These are phyloP conservation scores for Gymnopilus dilepis DNA, from an alignment of 768 basidiomycete species.

Conservation along the genomic window DNA sequence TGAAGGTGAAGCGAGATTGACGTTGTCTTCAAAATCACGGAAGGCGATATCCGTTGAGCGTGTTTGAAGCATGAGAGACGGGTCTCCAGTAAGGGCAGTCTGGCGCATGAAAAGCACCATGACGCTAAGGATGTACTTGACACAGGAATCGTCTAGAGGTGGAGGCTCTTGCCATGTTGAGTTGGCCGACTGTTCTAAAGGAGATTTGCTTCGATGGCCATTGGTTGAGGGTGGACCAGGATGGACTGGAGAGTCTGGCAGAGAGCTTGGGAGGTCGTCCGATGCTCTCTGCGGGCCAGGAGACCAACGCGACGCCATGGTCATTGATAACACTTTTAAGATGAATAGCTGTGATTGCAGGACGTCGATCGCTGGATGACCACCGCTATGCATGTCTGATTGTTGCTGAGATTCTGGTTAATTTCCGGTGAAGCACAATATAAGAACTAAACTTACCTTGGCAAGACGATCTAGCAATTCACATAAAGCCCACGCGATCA, in stretches of 20 bases:
- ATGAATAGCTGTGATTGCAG: slow-evolving; percentile 89
- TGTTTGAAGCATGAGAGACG: slow-evolving; percentile 59
- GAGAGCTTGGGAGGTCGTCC: slow-evolving; percentile 41
- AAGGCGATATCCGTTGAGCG: slow-evolving; percentile 67
- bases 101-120: slow-evolving; percentile 85
- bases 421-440: neutral
- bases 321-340: slow-evolving; percentile 78
- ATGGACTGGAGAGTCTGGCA: slow-evolving; percentile 44
- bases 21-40: slow-evolving; percentile 69
- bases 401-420: slow-evolving; percentile 42
- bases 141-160: slow-evolving; percentile 81
- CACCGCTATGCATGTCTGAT: slow-evolving; percentile 51
- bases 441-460: slow-evolving; percentile 53
- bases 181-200: slow-evolving; percentile 49
- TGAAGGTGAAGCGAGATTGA: slow-evolving; percentile 18
- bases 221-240: slow-evolving; percentile 33
- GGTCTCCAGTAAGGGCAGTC: slow-evolving; percentile 52
- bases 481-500: slow-evolving; percentile 79
- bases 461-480: slow-evolving; percentile 80
- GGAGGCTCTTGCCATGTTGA: slow-evolving; percentile 65
- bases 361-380: slow-evolving; percentile 65
- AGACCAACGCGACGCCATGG: slow-evolving; percentile 80
- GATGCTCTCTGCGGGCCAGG: slow-evolving; percentile 43
- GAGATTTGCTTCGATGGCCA: slow-evolving; percentile 36
- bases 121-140: slow-evolving; percentile 80